Percentiles rank a stretch among this genome's conserved stretches.
These are phyloP conservation scores for Boletus huronensis DNA, from an alignment of 768 basidiomycete genomes.

Conservation along the genomic window DNA sequence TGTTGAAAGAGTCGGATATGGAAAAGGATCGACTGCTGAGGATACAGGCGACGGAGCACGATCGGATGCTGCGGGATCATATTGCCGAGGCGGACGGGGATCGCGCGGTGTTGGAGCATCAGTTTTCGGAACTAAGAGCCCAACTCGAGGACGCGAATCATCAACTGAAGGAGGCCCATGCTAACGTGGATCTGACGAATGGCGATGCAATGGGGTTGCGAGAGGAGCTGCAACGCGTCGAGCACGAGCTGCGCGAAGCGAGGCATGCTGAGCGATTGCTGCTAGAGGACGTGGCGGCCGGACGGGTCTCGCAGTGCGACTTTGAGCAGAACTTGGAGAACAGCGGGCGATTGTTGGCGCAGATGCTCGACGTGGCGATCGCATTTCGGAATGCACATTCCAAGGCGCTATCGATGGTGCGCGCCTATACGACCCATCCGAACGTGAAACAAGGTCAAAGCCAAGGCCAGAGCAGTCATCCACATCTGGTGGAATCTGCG, in stretches of 20 bases:
- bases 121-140: constrained; percentile 70
- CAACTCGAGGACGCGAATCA: constrained; percentile 57
- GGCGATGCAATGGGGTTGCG: constrained; percentile 66
- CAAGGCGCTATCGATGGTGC: constrained; percentile 63
- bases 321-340: constrained; percentile 66
- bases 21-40: constrained; percentile 80
- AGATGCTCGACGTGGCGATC: constrained; percentile 77
- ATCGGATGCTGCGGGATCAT: constrained; percentile 74
- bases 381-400: constrained; percentile 74
- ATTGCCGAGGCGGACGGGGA: constrained; percentile 93
- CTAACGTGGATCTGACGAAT: constrained; percentile 60
- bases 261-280: constrained; percentile 64
- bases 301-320: constrained; percentile 62
- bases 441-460: constrained; percentile 43
- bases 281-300: constrained; percentile 70
- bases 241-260: constrained; percentile 67
- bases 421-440: constrained; percentile 53
- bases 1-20: constrained; percentile 60
- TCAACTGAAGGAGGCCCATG: constrained; percentile 59
- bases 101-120: constrained; percentile 86
- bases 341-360: constrained; percentile 67
- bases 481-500: constrained; percentile 45
- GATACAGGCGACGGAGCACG: constrained; percentile 67
- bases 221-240: constrained; percentile 69
- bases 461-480: constrained; percentile 22